Conservation (phyloP, 345 rosid species). For the Salix purpurea region DNA sequence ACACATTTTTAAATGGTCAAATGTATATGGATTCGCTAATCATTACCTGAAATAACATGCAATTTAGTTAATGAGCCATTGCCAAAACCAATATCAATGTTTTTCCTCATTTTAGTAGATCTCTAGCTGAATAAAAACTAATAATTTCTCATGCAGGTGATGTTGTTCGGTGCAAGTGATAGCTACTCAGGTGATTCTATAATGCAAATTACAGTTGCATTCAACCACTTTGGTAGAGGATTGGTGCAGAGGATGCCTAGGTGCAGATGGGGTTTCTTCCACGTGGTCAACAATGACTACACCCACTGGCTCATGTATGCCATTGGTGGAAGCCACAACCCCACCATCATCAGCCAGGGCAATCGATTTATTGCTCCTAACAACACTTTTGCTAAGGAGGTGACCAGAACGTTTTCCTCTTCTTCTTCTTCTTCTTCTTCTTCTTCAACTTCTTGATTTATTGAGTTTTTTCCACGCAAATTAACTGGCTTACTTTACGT, state of each 20-base stretch:
- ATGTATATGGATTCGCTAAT: too few relatives aligned
- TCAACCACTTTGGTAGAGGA: conserved; percentile 67
- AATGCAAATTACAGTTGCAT: conserved; percentile 74
- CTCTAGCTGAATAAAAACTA: background rate
- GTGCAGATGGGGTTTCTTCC: conserved; percentile 52
- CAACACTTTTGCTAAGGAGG: conserved; percentile 39
- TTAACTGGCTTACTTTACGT: background rate
- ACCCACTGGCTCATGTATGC: conserved; percentile 72
- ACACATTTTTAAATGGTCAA: too few relatives aligned
- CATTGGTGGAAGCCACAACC: conserved; percentile 57
- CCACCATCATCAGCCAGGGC: conserved; percentile 72
- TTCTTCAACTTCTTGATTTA: background rate
- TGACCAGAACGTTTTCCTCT: background rate
- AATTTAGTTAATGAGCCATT: too few relatives aligned
- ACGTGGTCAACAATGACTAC: conserved; percentile 76
- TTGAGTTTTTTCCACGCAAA: background rate
- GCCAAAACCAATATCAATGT: too few relatives aligned
- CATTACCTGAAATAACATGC: too few relatives aligned
- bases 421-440: too few relatives aligned
- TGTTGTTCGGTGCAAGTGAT: conserved; percentile 63
- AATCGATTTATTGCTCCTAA: conserved; percentile 75
- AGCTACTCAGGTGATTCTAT: conserved; percentile 28
- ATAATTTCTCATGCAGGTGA: conserved; percentile 35
- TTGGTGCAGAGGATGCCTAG: conserved; percentile 77
- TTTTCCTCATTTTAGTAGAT: too few relatives aligned